phyloP scores from a whole-genome alignment of 306 rosid species.

The Quercus dentata region DNA sequence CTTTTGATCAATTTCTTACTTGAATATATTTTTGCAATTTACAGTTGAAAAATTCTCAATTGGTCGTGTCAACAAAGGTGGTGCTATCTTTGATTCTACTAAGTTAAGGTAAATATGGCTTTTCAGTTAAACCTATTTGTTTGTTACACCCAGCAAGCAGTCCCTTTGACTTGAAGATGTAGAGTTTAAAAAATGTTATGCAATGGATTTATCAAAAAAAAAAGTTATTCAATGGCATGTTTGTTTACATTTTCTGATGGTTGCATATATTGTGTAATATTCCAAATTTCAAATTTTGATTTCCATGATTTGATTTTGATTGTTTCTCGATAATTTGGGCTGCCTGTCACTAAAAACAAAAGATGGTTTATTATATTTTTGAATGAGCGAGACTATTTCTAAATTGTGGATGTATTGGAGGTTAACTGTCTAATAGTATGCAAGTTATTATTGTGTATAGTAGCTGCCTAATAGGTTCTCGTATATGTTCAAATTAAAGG shows the following conservation, averaged over 20 bases:
- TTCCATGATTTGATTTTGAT: neutral
- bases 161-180: neutral
- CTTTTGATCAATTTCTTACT: constrained; percentile 13
- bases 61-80: constrained; percentile 85
- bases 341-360: constrained; percentile 7
- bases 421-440: neutral
- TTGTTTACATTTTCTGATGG: too few species aligned
- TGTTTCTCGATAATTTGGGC: constrained; percentile 1
- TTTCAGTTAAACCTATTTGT: constrained; percentile 1
- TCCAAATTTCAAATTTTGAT: neutral
- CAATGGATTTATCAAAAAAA: neutral
- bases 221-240: neutral
- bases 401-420: neutral
- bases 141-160: neutral
- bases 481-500: constrained; percentile 33
- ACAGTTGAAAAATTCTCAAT: constrained; percentile 89
- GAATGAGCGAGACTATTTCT: neutral
- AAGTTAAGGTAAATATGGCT: constrained; percentile 55
- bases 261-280: too few species aligned
- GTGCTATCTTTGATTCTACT: constrained; percentile 81
- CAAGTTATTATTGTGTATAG: neutral
- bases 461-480: constrained; percentile 2
- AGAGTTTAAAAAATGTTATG: neutral
- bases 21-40: constrained; percentile 10
- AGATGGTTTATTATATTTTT: neutral